Evolutionary conservation across 2,329 filamentous ascomycete genomes (phyloP), one percentile per base, ranked within the genome.

Genomic region (Penicillium sclerotiorum): DNA sequence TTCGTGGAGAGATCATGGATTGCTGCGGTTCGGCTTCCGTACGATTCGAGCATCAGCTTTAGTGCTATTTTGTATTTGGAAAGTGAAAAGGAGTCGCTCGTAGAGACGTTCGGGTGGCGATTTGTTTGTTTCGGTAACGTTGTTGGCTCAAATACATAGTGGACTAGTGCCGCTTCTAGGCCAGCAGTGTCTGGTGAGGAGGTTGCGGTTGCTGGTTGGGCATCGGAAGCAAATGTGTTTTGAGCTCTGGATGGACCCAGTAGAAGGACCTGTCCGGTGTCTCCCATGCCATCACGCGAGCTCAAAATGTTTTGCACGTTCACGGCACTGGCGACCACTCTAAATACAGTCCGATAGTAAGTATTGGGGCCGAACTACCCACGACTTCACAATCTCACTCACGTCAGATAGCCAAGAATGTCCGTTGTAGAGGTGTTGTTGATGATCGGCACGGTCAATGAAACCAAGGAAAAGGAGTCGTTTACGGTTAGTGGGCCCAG

Each of bases 341-440:
- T 64, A 21, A 17, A 22, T 22, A 9, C 5, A 25, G 12, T 8
- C 8, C n/a, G n/a, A 39, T 8, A 22, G 8, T 39, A n/a, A 39
- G 37, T 39, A 36, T 25, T 11, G 15, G 17, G 15, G 20, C 13
- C 13, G 8, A 12, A n/a, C 3, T 39, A 8, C 4, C 13, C n/a
- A 5, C 22, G 15, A 44, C 9, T 11, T 28, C 25, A 42, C 85
- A 85, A 46, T 87, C 81, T 45, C 87, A 78, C 22, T 5, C 90
- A 76, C 1, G 90, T 95, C 75, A 96, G 81, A 75, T 90, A 96
- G 1, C 90, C 92, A 5, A 96, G 77, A 1, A 93, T 81, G 54
- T 87, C 84, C 3, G 73, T 74, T 35, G 72, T 67, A 2, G 80
- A 79, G 2, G 78, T 77, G 57, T 86, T 88, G 65, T 87, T 85